phyloP scores from a whole-genome alignment of 352 stramenopile genomes.

The Phytophthora hibernalis region DNA sequence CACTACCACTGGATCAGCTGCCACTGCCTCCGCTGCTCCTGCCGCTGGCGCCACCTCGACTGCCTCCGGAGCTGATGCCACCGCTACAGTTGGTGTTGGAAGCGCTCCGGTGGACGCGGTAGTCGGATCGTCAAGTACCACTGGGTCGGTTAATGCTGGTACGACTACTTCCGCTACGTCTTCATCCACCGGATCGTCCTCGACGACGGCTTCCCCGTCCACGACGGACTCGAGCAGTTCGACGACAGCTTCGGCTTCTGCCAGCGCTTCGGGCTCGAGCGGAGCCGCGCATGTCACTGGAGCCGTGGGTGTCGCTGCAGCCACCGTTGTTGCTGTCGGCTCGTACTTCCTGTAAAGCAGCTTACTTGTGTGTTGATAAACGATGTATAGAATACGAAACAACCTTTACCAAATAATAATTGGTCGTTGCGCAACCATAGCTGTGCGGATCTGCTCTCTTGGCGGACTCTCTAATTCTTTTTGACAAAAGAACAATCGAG shows the following conservation, averaged over 20 bases:
- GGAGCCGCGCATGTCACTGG: conserved; percentile 30
- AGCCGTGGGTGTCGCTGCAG: conserved; percentile 28
- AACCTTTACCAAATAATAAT: too few species aligned
- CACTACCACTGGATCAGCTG: not conserved
- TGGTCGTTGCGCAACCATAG: too few species aligned
- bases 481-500: too few species aligned
- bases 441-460: too few species aligned
- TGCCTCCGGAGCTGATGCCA: conserved; percentile 15
- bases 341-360: conserved; percentile 43
- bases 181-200: not conserved
- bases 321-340: conserved; percentile 29
- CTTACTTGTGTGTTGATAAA: too few species aligned
- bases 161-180: conserved; percentile 12
- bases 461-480: too few species aligned
- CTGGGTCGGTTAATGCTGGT: conserved; percentile 16
- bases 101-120: conserved; percentile 19
- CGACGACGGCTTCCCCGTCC: conserved; percentile 11
- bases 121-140: conserved; percentile 20
- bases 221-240: conserved; percentile 15
- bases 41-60: conserved; percentile 9
- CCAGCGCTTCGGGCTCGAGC: conserved; percentile 33
- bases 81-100: conserved; percentile 16
- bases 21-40: conserved; percentile 18
- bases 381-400: too few species aligned
- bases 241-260: conserved; percentile 18